Evolutionary conservation across 2,329 filamentous ascomycete genomes (phyloP), one percentile per base, ranked within the genome.

Genomic region (Sporothrix schenckii): DNA sequence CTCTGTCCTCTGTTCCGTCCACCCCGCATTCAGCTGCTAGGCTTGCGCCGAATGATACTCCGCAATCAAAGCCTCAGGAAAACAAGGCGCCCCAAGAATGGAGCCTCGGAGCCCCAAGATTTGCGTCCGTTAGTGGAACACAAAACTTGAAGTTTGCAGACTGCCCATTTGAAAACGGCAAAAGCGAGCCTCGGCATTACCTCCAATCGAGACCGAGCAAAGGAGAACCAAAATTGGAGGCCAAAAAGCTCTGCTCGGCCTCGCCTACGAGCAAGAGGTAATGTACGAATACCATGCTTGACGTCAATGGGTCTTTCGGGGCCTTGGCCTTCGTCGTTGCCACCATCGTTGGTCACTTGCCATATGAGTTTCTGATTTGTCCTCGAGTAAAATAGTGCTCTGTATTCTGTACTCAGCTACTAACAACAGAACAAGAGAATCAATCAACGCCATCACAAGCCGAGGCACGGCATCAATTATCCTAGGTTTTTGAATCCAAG

Each of bases 41-140:
- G 58, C n/a, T 44, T 24, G 19, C 56, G 56, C 58, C 58, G 58
- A n/a, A 9, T 60, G 19, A 34, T 41, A 60, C 56, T 39, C 58
- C 34, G 58, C 47, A 63, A 10, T 21, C 56, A 61, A 61, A 34
- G 4, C 56, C 24, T 5, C 21, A 11, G 2, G 44, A 49, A 24
- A n/a, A 19, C 7, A n/a, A 50, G 49, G 3, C 49, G 4, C 5
- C 21, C 13, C 41, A 65, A 13, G 30, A 65, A 65, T 65, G 44
- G 44, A 65, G 61, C 61, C 61, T 65, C 61, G 61, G 61, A 65
- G 50, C 44, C 39, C 58, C 58, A 63, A 63, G 39, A 47, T 63
- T 47, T 47, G n/a, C 39, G 21, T n/a, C 39, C 21, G 21, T 13
- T 65, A 49, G 41, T 14, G 13, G 41, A 24, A 16, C 49, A 47